Conservation (phyloP, 345 rosid species). For the Orychophragmus violaceus region DNA sequence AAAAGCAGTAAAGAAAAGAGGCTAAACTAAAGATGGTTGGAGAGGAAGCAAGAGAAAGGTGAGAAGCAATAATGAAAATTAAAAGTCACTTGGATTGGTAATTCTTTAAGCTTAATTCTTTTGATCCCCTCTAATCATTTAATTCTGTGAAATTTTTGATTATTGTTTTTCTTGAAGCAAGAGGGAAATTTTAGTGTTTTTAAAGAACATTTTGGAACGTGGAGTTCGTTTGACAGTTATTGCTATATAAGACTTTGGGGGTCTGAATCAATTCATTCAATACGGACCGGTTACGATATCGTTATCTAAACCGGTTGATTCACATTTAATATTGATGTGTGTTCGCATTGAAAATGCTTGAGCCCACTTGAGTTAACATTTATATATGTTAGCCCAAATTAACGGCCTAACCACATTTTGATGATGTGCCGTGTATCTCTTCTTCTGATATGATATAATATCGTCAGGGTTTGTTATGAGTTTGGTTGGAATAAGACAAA, state of each 20-base stretch:
- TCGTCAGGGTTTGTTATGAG: slow-evolving; percentile 7
- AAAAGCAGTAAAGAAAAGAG: background rate
- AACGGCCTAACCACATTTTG: slow-evolving; percentile 25
- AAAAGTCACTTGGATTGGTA: slow-evolving; percentile 21
- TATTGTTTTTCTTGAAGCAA: slow-evolving; percentile 28
- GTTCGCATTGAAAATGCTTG: slow-evolving; percentile 12
- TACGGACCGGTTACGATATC: slow-evolving; percentile 30
- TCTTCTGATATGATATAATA: background rate
- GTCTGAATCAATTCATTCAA: slow-evolving; percentile 28
- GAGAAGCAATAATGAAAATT: slow-evolving; percentile 29
- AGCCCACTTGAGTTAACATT: slow-evolving; percentile 3
- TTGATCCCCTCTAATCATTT: slow-evolving; percentile 24
- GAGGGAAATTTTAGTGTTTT: slow-evolving; percentile 8
- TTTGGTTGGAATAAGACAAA: slow-evolving; percentile 6
- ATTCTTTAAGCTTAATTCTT: slow-evolving; percentile 27
- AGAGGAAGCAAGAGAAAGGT: slow-evolving; percentile 21
- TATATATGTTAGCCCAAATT: slow-evolving; percentile 13
- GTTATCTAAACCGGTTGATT: slow-evolving; percentile 24
- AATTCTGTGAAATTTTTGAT: slow-evolving; percentile 8
- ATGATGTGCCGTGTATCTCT: slow-evolving; percentile 1
- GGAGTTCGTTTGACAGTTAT: slow-evolving; percentile 4
- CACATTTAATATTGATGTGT: slow-evolving; percentile 22
- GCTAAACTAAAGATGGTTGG: slow-evolving; percentile 6
- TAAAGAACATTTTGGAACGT: background rate
- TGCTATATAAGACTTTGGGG: background rate